Percentiles rank a stretch among this genome's conserved stretches.
Conservation (phyloP, 495 filamentous ascomycete genomes). For the Peziza echinospora region DNA sequence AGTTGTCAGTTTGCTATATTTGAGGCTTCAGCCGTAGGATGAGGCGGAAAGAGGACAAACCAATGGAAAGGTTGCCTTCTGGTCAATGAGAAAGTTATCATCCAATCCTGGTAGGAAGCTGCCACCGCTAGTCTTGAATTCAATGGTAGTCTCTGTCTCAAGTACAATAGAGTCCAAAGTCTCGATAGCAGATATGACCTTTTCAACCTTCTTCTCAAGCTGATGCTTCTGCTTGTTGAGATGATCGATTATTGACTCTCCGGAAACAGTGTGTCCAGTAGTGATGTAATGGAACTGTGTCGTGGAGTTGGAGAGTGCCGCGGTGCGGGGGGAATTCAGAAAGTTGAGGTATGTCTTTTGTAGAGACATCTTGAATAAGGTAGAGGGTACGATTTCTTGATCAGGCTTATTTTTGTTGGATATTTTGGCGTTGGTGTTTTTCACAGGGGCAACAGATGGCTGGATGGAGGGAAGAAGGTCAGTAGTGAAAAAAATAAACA, state of each 20-base stretch:
- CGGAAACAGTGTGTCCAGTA: conserved; percentile 51
- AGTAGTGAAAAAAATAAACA: no score
- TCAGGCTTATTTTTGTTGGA: no score
- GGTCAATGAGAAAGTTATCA: conserved; percentile 82
- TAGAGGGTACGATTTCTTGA: no score
- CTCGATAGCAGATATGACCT: conserved; percentile 50
- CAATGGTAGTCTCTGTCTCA: conserved; percentile 63
- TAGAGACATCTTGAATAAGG: no score
- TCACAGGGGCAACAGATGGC: no score
- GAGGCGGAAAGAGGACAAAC: conserved; percentile 35
- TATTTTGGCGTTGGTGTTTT: no score
- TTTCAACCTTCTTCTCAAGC: conserved; percentile 60
- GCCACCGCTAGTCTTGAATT: conserved; percentile 62
- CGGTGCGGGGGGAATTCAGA: conserved; percentile 43
- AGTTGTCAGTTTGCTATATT: no score
- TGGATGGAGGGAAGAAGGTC: no score
- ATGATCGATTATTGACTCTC: conserved; percentile 59
- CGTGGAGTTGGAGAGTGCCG: conserved; percentile 43
- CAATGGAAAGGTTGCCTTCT: conserved; percentile 57
- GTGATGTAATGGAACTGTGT: conserved; percentile 70
- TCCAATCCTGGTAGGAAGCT: conserved; percentile 76
- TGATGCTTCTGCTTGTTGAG: conserved; percentile 39
- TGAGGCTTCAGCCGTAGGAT: no score
- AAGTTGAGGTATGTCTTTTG: conserved; percentile 55
- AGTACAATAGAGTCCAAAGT: conserved; percentile 42